A percentile compares a stretch with the other conserved stretches of the same genome.
Conservation (phyloP, 768 basidiomycete genomes). For the Mycena albidolilacea region DNA sequence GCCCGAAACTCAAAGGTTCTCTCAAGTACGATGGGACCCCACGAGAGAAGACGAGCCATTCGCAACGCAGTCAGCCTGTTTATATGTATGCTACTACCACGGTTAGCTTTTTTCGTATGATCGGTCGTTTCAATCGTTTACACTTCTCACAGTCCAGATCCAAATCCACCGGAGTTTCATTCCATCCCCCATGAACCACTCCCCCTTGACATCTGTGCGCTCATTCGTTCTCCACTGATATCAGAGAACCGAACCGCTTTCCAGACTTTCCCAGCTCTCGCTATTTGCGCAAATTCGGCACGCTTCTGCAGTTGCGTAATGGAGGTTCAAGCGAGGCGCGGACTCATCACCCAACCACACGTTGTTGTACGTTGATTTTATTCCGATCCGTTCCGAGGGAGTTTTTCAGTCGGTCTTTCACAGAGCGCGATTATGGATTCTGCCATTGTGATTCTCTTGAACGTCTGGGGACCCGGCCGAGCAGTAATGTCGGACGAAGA, state of each 20-base stretch:
- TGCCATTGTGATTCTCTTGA: constrained; percentile 63
- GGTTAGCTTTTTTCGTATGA: background rate
- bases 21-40: constrained; percentile 64
- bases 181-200: constrained; percentile 61
- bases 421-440: constrained; percentile 55
- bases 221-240: background rate
- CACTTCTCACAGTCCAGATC: constrained; percentile 54
- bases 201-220: constrained; percentile 46
- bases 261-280: constrained; percentile 69
- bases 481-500: constrained; percentile 57
- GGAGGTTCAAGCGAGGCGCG: constrained; percentile 54
- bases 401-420: no score
- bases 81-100: constrained; percentile 67
- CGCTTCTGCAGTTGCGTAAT: constrained; percentile 72
- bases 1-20: background rate
- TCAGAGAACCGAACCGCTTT: background rate
- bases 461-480: constrained; percentile 63
- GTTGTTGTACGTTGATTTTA: constrained; percentile 13
- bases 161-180: constrained; percentile 76
- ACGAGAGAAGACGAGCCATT: constrained; percentile 54
- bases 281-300: constrained; percentile 78
- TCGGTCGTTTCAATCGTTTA: background rate
- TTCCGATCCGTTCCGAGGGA: background rate
- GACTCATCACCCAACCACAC: constrained; percentile 22
- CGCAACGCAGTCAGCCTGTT: constrained; percentile 64